Evolutionary conservation across 75 land plant genomes (phyloP).

Genomic region (Sequoia sempervirens): DNA sequence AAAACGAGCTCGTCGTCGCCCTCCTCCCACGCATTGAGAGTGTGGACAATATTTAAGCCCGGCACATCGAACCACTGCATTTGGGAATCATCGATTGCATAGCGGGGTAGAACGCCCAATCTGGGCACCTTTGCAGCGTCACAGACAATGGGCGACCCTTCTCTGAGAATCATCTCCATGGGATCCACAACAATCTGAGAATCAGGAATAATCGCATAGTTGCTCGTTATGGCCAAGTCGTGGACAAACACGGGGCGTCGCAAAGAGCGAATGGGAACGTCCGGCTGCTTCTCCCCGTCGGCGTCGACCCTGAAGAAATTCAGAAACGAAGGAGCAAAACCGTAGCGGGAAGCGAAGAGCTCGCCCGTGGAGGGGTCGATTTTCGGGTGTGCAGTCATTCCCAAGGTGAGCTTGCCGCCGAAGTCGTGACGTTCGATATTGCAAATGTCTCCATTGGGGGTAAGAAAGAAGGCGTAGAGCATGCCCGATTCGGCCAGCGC

Average conservation of each 20-base stretch:
- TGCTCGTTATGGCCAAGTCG: conserved; percentile 61
- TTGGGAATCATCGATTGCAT: conserved; percentile 34
- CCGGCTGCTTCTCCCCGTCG: conserved; percentile 34
- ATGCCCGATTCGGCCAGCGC: conserved; percentile 73
- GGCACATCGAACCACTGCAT: conserved; percentile 74
- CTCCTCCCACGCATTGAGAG: conserved; percentile 85
- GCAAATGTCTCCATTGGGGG: too few relatives aligned
- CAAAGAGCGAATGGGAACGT: conserved; percentile 53
- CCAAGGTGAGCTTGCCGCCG: conserved; percentile 42
- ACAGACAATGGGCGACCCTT: conserved; percentile 37
- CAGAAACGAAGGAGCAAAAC: conserved; percentile 33
- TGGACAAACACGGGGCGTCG: conserved; percentile 37
- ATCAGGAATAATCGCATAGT: conserved; percentile 46
- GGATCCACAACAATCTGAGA: conserved; percentile 48
- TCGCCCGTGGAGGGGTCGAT: conserved; percentile 52
- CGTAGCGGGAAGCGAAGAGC: conserved; percentile 47
- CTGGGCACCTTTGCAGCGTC: conserved; percentile 52
- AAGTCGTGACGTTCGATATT: conserved; percentile 54
- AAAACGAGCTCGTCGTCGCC: conserved; percentile 42
- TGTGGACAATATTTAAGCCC: conserved; percentile 57
- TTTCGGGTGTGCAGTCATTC: conserved; percentile 90
- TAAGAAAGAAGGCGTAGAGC: too few relatives aligned
- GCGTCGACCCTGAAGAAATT: conserved; percentile 51
- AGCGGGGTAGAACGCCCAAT: conserved; percentile 53
- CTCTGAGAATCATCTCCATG: conserved; percentile 23